Conservation (phyloP, 2,329 filamentous ascomycete genomes). For the Penicillium sp. region DNA sequence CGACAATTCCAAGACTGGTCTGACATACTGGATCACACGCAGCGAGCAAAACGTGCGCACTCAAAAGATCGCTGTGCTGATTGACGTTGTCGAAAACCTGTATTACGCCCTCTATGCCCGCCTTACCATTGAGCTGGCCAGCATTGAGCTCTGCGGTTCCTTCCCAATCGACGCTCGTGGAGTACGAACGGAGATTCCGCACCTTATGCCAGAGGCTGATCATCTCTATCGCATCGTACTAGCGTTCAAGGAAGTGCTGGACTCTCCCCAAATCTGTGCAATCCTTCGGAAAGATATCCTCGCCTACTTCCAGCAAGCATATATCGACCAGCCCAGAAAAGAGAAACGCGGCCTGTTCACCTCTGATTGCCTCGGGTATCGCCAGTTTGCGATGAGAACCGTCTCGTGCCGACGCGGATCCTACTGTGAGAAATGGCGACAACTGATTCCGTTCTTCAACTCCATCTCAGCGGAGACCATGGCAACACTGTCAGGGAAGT, state of each 20-base stretch:
- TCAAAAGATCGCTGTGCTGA: slow-evolving; percentile 28
- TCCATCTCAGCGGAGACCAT: slow-evolving; percentile 30
- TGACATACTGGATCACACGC: slow-evolving; percentile 31
- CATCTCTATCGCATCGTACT: slow-evolving; percentile 36
- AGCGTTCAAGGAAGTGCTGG: slow-evolving; percentile 33
- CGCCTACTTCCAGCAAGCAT: slow-evolving; percentile 28
- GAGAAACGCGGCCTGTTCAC: slow-evolving; percentile 15
- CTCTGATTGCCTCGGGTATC: slow-evolving; percentile 32
- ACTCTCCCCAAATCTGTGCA: slow-evolving; percentile 27
- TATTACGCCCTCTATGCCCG: slow-evolving; percentile 39
- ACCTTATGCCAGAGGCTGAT: slow-evolving; percentile 32
- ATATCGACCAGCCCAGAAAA: slow-evolving; percentile 25
- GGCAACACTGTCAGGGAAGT: slow-evolving; percentile 36
- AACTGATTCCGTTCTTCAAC: slow-evolving; percentile 29
- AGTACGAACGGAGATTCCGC: slow-evolving; percentile 12
- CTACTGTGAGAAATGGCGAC: slow-evolving; percentile 32
- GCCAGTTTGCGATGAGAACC: slow-evolving; percentile 25
- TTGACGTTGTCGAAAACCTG: slow-evolving; percentile 35
- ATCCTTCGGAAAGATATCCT: slow-evolving; percentile 27
- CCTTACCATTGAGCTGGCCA: slow-evolving; percentile 37
- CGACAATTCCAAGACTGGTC: slow-evolving; percentile 27
- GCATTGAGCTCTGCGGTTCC: slow-evolving; percentile 34
- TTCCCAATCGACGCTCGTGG: slow-evolving; percentile 27
- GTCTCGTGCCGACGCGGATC: slow-evolving; percentile 20
- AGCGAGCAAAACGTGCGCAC: slow-evolving; percentile 30